Conservation (phyloP, 2,329 filamentous ascomycete species). For the Botrytis galanthina region DNA sequence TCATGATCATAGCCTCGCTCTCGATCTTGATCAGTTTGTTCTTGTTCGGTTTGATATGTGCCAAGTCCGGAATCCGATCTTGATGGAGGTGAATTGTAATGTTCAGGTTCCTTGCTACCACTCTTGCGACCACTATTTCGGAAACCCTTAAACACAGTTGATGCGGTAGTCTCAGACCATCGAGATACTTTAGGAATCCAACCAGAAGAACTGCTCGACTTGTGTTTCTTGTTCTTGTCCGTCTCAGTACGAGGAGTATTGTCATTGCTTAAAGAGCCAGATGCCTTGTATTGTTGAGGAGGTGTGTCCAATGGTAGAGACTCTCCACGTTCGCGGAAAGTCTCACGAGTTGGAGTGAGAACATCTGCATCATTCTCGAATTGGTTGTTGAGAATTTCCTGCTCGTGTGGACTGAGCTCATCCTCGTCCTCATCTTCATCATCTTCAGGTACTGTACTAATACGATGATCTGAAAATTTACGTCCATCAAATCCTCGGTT, state of each 20-base stretch:
- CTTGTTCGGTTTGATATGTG: conserved; percentile 44
- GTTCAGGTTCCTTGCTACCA: conserved; percentile 48
- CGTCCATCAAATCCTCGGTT: conserved; percentile 43
- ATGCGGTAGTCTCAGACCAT: conserved; percentile 96
- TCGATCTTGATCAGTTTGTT: conserved; percentile 12
- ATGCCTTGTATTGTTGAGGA: conserved; percentile 47
- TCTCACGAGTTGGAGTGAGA: conserved; percentile 59
- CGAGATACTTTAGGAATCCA: conserved; percentile 91
- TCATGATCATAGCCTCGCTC: conserved; percentile 6
- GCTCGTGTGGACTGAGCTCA: conserved; percentile 44
- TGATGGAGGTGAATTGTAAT: conserved; percentile 50
- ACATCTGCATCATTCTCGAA: conserved; percentile 59
- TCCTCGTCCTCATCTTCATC: conserved; percentile 80
- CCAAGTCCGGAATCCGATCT: conserved; percentile 74
- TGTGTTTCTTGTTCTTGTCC: conserved; percentile 81
- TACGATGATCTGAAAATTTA: conserved; percentile 71
- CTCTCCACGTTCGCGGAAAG: conserved; percentile 50
- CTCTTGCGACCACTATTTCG: conserved; percentile 60
- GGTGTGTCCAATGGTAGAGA: conserved; percentile 58
- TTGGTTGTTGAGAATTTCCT: conserved; percentile 51
- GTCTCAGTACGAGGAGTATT: conserved; percentile 65
- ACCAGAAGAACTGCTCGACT: conserved; percentile 74
- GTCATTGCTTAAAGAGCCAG: conserved; percentile 63
- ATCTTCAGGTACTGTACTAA: conserved; percentile 84
- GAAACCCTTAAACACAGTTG: conserved; percentile 77